Conservation (phyloP, 2,329 filamentous ascomycete species). For the Chrysoporthe austroafricana region DNA sequence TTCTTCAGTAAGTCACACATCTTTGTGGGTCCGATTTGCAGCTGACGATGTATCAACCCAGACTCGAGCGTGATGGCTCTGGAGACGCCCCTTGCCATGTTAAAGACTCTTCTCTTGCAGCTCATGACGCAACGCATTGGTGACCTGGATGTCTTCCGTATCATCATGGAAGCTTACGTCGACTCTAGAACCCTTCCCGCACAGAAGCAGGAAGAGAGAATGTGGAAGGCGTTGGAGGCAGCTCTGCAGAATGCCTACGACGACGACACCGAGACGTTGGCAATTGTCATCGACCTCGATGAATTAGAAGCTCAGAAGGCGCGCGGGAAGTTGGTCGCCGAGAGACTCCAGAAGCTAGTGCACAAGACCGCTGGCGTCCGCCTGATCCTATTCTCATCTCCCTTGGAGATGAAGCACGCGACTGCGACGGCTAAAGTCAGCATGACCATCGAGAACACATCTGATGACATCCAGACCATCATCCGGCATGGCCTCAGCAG, state of each 20-base stretch:
- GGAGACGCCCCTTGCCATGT: constrained; percentile 10
- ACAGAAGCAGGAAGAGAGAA: background rate
- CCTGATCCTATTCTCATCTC: constrained; percentile 9
- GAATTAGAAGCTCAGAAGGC: constrained; percentile 6
- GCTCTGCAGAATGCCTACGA: background rate
- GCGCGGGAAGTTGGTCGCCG: background rate
- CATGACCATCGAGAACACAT: background rate
- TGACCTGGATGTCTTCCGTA: constrained; percentile 9
- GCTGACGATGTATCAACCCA: background rate
- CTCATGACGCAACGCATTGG: constrained; percentile 2
- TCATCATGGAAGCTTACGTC: constrained; percentile 5
- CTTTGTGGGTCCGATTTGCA: background rate
- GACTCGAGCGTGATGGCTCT: constrained; percentile 10
- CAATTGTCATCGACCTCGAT: constrained; percentile 11
- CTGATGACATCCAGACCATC: constrained; percentile 11
- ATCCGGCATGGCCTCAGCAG: constrained; percentile 5
- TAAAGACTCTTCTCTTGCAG: constrained; percentile 8
- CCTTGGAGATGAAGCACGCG: background rate
- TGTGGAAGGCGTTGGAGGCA: constrained; percentile 4
- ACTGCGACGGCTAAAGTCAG: constrained; percentile 5
- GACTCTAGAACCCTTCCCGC: background rate
- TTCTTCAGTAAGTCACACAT: constrained; percentile 10
- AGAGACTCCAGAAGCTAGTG: constrained; percentile 8
- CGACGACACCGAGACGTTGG: background rate
- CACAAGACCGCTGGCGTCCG: constrained; percentile 5